Evolutionary conservation across 2,329 filamentous ascomycete species (phyloP), one percentile per base, ranked within the genome.

Genomic region (Simplicillium aogashimaense): DNA sequence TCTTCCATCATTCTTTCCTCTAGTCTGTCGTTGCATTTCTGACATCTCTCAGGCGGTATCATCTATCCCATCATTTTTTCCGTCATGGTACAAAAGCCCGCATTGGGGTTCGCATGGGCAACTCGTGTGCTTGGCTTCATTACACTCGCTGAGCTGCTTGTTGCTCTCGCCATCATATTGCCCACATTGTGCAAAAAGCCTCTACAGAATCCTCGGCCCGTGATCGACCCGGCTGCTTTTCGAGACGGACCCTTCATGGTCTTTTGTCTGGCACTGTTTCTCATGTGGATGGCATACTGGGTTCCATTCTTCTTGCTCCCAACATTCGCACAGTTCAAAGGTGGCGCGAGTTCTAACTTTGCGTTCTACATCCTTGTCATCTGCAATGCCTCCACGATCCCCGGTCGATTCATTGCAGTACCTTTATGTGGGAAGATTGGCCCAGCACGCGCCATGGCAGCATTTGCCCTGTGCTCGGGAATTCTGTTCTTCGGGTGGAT

Each of bases 101-200:
- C 12, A 15, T 55, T 78, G 4, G 77, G 77, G 2, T 81, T 78
- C 50, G 63, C 66, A 0, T 79, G 75, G 73, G 76, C 76, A 0
- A 65, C 76, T 16, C 64, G 76, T 1, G 64, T 70, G 1, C 59
- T 77, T 32, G 75, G 67, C 0, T 74, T 81, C 44, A 61, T 81
- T 39, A 72, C 72, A 35, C 46, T 79, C 3, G 36, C 14, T 29
- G 49, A 64, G 25, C 53, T 59, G 36, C 43, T 50, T 18, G 28
- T 12, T 32, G 30, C 30, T 6, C 7, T 32, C 6, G 13, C 15
- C 6, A 13, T 32, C 5, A 32, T 5, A 15, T 12, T 13, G 15
- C 15, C 30, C 5, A 13, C 15, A 5, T 6, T 13, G 6, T 15
- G 5, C 7, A 15, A 13, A 6, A 32, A 32, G 15, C 12, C 15